Conservation (phyloP, 192 early-diverging fungal genomes). For the Oehlia diaphana region DNA sequence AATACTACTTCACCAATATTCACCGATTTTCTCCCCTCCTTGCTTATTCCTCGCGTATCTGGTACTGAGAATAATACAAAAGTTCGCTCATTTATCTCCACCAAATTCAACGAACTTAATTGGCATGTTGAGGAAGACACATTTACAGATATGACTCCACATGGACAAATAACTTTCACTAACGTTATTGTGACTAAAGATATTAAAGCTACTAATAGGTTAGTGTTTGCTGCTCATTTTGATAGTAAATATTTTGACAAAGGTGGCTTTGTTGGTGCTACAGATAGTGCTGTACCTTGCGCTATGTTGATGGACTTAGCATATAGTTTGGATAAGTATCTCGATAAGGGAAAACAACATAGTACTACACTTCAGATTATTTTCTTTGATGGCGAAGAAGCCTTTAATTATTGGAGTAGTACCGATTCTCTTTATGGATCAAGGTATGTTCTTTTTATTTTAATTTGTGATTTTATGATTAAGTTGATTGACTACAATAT, state of each 20-base stretch:
- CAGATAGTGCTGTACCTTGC: conserved; percentile 89
- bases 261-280: conserved; percentile 80
- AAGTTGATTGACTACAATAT: not conserved
- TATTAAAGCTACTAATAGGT: conserved; percentile 62
- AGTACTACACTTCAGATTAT: conserved; percentile 81
- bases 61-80: conserved; percentile 69
- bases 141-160: conserved; percentile 77
- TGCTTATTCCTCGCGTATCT: conserved; percentile 77
- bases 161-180: conserved; percentile 69
- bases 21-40: conserved; percentile 36
- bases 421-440: conserved; percentile 93
- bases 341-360: conserved; percentile 44
- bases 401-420: conserved; percentile 74
- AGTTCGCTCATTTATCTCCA: conserved; percentile 72
- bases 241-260: conserved; percentile 81
- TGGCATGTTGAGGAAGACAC: conserved; percentile 82
- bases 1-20: not conserved
- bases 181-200: conserved; percentile 93
- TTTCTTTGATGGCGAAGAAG: conserved; percentile 98
- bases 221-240: conserved; percentile 91
- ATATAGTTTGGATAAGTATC: conserved; percentile 56
- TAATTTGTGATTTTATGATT: not conserved
- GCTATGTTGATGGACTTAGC: conserved; percentile 89
- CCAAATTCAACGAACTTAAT: conserved; percentile 60
- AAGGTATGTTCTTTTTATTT: conserved; percentile 36